A percentile compares a stretch with the other conserved stretches of the same genome.
These are phyloP conservation scores for Colletotrichum musicola DNA, from an alignment of 2,329 filamentous ascomycete species.

Conservation along the genomic window DNA sequence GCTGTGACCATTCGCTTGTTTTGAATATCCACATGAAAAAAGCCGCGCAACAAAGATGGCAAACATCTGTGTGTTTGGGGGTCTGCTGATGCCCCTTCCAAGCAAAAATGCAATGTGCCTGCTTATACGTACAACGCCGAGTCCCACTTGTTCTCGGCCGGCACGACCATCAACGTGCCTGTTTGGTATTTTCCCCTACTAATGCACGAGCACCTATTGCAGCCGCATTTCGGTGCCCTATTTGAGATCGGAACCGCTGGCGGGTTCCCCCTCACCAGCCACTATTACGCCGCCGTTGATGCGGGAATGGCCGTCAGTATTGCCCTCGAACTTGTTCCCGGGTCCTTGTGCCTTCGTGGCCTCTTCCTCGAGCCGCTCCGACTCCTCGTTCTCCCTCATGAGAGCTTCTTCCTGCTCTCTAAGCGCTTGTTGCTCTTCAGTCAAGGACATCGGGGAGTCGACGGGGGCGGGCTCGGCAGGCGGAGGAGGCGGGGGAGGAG, in stretches of 20 bases:
- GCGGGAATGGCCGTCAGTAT: constrained; percentile 6
- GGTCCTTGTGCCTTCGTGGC: constrained; percentile 23
- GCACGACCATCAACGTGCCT: not conserved
- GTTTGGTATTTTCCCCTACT: constrained; percentile 1
- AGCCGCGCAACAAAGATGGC: constrained; percentile 12
- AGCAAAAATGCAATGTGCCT: constrained; percentile 36
- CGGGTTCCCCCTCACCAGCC: constrained; percentile 16
- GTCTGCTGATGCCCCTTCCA: constrained; percentile 34
- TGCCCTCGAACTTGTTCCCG: not conserved
- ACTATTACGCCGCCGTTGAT: constrained; percentile 28
- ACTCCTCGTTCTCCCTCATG: constrained; percentile 67
- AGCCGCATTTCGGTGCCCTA: constrained; percentile 22
- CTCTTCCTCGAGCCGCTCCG: constrained; percentile 60
- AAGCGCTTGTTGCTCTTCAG: constrained; percentile 59
- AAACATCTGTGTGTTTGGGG: constrained; percentile 19
- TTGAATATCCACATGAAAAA: constrained; percentile 30
- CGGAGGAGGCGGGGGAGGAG: constrained; percentile 63
- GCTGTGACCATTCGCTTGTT: constrained; percentile 4
- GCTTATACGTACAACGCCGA: constrained; percentile 37
- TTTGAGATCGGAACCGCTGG: constrained; percentile 16
- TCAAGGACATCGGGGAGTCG: constrained; percentile 48
- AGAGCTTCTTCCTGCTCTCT: constrained; percentile 64
- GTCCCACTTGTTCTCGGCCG: constrained; percentile 19
- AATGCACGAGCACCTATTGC: constrained; percentile 41
- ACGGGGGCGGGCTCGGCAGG: constrained; percentile 48